Evolutionary conservation across 208 protist genomes (phyloP), one percentile per base, ranked within the genome.

Genomic region (Trichomonas tenax): DNA sequence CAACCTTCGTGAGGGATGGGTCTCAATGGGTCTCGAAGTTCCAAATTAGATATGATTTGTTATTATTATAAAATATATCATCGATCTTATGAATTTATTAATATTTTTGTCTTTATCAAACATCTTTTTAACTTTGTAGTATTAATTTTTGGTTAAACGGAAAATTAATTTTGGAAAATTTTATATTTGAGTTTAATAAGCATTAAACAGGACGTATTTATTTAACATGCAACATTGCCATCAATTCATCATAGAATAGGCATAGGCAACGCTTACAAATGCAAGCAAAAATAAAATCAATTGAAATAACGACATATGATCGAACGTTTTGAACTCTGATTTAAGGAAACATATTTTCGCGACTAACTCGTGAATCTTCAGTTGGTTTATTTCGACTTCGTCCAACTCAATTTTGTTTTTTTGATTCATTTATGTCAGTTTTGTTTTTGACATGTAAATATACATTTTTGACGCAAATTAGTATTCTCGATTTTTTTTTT

Each of bases 1-100:
- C 72, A 96, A 96, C 36, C 36, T 96, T n/a, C 11, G 93, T 31
- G 34, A 96, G 21, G 46, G 51, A 41, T 96, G 93, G 93, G 93
- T 96, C 9, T 82, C 93, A 31, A 82, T 96, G 34, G 93, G 93
- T 41, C 63, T 82, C 46, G 93, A 96, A 93, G 17, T 93, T 21
- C 86, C 86, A 17, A 93, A 41, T n/a, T 93, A 93, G 10, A 23
- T 41, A 86, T 86, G 23, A 86, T 41, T 86, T 86, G 36, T 41
- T 41, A 40, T 86, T 82, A 8, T 36, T n/a, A 82, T 82, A 82
- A 82, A 82, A 82, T 36, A 36, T 82, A 36, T 34, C 3, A 36
- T 82, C 63, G 4, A 82, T 82, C 15, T 21, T 36, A 82, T 17
- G 15, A 82, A 36, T 82, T 36, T 36, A 63, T 63, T 9, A 9